phyloP scores from a whole-genome alignment of 2,329 filamentous ascomycete species.

The Fusarium sarcochroum region DNA sequence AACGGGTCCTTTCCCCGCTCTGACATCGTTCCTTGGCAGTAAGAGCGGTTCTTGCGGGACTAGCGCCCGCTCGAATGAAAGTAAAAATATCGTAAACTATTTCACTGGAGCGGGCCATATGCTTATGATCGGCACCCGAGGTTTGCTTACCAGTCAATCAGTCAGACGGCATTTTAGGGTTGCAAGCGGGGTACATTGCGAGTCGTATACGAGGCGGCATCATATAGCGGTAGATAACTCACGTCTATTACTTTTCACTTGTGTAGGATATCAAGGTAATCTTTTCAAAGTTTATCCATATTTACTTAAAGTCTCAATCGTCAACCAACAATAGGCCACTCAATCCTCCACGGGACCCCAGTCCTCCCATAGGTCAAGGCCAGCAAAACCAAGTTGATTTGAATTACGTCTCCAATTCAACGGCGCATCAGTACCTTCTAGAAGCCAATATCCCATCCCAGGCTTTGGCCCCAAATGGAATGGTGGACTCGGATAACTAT shows the following conservation, averaged over 20 bases:
- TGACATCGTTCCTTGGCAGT: not conserved
- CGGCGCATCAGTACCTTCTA: slow-evolving; percentile 5
- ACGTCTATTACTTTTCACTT: too few relatives aligned
- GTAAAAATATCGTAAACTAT: not conserved
- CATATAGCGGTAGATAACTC: too few relatives aligned
- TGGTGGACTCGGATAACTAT: slow-evolving; percentile 14
- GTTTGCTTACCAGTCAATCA: slow-evolving; percentile 29
- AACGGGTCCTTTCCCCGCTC: not conserved
- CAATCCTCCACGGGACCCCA: too few relatives aligned
- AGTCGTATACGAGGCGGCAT: not conserved
- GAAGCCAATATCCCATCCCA: slow-evolving; percentile 10
- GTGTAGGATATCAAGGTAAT: too few relatives aligned
- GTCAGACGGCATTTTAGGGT: slow-evolving; percentile 17
- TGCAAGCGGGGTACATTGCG: slow-evolving; percentile 11
- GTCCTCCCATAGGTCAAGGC: too few relatives aligned
- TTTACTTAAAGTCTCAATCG: too few relatives aligned
- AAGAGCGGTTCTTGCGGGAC: not conserved
- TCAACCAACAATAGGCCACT: too few relatives aligned
- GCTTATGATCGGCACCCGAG: not conserved
- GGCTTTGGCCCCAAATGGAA: not conserved
- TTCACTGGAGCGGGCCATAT: slow-evolving; percentile 1
- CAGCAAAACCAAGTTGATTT: not conserved
- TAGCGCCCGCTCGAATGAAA: not conserved
- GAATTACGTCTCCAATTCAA: not conserved
- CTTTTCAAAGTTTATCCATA: too few relatives aligned